Evolutionary conservation across 2,329 filamentous ascomycete genomes (phyloP).

Genomic region (Botrytis pseudocinerea): DNA sequence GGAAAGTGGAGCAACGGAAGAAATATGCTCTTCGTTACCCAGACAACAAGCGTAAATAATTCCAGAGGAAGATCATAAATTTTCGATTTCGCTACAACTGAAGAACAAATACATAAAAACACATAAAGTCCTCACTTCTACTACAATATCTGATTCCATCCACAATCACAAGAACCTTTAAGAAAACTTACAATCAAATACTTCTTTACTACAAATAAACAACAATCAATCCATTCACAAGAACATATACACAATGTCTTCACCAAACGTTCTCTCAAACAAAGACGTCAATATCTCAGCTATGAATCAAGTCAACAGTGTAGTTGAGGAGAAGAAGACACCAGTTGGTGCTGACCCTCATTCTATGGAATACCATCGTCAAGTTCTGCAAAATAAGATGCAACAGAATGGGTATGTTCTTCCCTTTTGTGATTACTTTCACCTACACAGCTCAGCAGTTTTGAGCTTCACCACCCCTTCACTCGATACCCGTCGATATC

Average conservation of each 20-base stretch:
- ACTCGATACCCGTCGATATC: not conserved
- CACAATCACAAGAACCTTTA: not conserved
- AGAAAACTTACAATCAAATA: not conserved
- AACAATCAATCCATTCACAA: slow-evolving; percentile 1
- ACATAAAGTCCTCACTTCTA: slow-evolving; percentile 13
- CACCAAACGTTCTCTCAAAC: slow-evolving; percentile 57
- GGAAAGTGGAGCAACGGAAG: slow-evolving; percentile 17
- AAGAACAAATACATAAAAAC: slow-evolving; percentile 18
- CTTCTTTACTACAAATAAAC: not conserved
- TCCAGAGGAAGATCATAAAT: slow-evolving; percentile 19
- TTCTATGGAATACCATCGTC: slow-evolving; percentile 76
- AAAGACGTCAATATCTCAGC: slow-evolving; percentile 65
- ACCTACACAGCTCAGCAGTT: not conserved
- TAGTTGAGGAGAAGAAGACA: slow-evolving; percentile 30
- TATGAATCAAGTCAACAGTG: slow-evolving; percentile 32
- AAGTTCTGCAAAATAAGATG: slow-evolving; percentile 72
- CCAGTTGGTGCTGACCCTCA: slow-evolving; percentile 47
- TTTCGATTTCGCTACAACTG: slow-evolving; percentile 11
- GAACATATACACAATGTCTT: slow-evolving; percentile 49
- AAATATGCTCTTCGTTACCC: slow-evolving; percentile 10
- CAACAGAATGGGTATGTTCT: slow-evolving; percentile 62
- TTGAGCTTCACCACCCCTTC: not conserved
- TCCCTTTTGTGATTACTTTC: not conserved
- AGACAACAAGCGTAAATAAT: slow-evolving; percentile 20
- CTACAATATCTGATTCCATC: slow-evolving; percentile 7